Percentiles rank a stretch among this genome's conserved stretches.
These are phyloP conservation scores for Reticulascus tulasneorum DNA, from an alignment of 2,329 filamentous ascomycete genomes.

Conservation along the genomic window DNA sequence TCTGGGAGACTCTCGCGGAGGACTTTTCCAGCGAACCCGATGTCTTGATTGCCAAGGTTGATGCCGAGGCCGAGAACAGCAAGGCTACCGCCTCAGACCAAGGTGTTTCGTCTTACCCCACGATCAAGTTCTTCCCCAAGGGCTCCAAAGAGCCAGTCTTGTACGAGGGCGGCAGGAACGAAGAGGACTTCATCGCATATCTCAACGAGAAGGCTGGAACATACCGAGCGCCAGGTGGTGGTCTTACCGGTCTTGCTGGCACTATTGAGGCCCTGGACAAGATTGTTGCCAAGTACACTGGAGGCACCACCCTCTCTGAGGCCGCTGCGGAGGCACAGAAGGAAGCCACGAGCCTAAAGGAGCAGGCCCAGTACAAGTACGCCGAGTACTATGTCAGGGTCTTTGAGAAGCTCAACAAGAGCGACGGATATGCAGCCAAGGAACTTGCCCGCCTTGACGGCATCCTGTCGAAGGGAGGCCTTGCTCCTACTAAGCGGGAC, in stretches of 20 bases:
- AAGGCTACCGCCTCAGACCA: conserved; percentile 74
- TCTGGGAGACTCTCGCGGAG: conserved; percentile 80
- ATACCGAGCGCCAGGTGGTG: conserved; percentile 76
- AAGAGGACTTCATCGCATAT: conserved; percentile 73
- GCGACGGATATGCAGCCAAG: conserved; percentile 76
- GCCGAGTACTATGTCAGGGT: conserved; percentile 93
- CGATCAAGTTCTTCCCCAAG: conserved; percentile 95
- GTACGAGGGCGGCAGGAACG: conserved; percentile 73
- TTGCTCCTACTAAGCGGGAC: conserved; percentile 82
- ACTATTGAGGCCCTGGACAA: conserved; percentile 75
- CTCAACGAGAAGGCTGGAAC: conserved; percentile 88
- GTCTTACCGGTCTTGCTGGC: conserved; percentile 73
- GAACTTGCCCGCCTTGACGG: conserved; percentile 77
- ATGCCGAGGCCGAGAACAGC: conserved; percentile 82
- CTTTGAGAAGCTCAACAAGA: conserved; percentile 77
- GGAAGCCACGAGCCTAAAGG: conserved; percentile 62
- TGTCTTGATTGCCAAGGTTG: conserved; percentile 90
- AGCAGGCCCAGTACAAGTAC: conserved; percentile 65
- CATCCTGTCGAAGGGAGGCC: conserved; percentile 79
- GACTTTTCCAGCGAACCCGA: conserved; percentile 74
- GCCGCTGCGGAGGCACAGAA: conserved; percentile 69
- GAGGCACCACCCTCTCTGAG: conserved; percentile 57
- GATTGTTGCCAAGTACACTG: conserved; percentile 70
- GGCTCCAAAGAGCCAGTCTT: conserved; percentile 67
- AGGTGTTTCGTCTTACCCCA: conserved; percentile 83